Evolutionary conservation across 1,139 yeast species (phyloP).

Genomic region (Tardiomyces depauwii): DNA sequence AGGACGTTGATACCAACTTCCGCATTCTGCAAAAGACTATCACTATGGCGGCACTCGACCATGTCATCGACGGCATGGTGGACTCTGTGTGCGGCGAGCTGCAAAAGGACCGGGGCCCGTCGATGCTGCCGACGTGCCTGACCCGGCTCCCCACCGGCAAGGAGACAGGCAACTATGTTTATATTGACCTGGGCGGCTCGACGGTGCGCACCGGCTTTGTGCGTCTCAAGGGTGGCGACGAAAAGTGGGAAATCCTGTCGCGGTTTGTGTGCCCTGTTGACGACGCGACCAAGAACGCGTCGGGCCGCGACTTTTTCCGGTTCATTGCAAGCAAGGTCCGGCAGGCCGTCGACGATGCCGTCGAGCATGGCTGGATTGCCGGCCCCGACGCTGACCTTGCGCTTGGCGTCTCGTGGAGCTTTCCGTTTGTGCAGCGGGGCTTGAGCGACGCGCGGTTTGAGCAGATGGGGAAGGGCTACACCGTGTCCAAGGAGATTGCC

Average conservation of each 20-base stretch:
- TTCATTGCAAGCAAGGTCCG: constrained; percentile 43
- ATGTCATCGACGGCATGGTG: constrained; percentile 7
- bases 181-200: constrained; percentile 76
- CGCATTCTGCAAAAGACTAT: not conserved
- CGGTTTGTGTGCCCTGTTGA: constrained; percentile 8
- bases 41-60: not conserved
- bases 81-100: constrained; percentile 5
- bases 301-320: constrained; percentile 54
- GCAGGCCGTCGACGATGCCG: constrained; percentile 45
- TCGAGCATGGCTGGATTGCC: constrained; percentile 27
- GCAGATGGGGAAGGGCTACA: constrained; percentile 89
- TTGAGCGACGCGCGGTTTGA: constrained; percentile 60
- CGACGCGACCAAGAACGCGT: constrained; percentile 13
- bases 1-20: constrained; percentile 1
- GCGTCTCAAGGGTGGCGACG: constrained; percentile 39
- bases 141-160: constrained; percentile 62
- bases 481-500: constrained; percentile 53
- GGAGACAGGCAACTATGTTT: constrained; percentile 63
- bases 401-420: constrained; percentile 24
- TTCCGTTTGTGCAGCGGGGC: constrained; percentile 21
- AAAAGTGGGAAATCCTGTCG: not conserved
- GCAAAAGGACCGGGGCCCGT: constrained; percentile 6
- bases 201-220: constrained; percentile 70
- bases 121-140: constrained; percentile 68
- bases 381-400: constrained; percentile 1